phyloP scores from a whole-genome alignment of 2,329 filamentous ascomycete genomes.

The Hymenoscyphus linearis region DNA sequence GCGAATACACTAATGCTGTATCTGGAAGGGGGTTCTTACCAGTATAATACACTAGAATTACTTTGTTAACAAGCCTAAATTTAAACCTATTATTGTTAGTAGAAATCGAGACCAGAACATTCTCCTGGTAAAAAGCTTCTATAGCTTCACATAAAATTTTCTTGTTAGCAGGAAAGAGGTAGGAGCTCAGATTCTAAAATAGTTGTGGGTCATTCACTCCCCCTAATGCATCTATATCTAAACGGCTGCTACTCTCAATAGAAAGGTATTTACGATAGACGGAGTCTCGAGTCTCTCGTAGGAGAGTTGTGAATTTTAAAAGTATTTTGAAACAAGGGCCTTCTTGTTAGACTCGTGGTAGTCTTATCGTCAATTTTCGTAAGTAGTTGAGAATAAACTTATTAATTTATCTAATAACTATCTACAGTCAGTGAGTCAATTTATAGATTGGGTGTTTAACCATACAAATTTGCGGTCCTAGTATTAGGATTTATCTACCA shows the following conservation, averaged over 20 bases:
- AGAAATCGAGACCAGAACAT: neutral
- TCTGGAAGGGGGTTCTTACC: neutral
- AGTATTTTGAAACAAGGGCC: neutral
- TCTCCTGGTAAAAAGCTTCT: neutral
- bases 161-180: neutral
- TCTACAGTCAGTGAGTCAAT: too few relatives aligned
- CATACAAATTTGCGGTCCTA: too few relatives aligned
- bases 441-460: too few relatives aligned
- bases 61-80: neutral
- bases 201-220: neutral
- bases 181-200: neutral
- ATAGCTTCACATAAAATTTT: neutral
- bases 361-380: too few relatives aligned
- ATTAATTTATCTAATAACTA: too few relatives aligned
- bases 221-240: neutral
- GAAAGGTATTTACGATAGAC: neutral
- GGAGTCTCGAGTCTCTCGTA: neutral
- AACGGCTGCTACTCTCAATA: neutral
- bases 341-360: too few relatives aligned
- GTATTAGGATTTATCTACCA: too few relatives aligned
- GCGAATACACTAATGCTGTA: neutral
- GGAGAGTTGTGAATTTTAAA: neutral
- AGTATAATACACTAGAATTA: neutral
- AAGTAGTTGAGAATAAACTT: too few relatives aligned
- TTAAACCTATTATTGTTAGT: neutral